These are phyloP conservation scores for Eucalyptus regnans DNA, from an alignment of 345 rosid genomes.

Conservation along the genomic window DNA sequence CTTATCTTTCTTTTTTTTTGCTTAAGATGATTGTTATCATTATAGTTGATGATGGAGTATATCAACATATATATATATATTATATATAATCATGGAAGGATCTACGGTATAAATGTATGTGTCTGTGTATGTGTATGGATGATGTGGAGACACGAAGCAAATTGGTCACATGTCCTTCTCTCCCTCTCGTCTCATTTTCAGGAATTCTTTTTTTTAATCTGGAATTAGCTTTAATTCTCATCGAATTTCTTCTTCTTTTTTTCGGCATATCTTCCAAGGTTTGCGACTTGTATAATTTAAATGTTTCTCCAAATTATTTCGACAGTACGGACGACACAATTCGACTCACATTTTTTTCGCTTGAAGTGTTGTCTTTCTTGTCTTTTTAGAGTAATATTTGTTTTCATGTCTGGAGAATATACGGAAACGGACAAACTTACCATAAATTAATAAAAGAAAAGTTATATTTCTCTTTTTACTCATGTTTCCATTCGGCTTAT, in stretches of 20 bases:
- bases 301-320: neutral
- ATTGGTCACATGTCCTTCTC: neutral
- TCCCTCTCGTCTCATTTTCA: neutral
- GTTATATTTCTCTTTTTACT: neutral
- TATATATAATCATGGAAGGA: neutral
- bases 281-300: neutral
- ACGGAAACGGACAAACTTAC: neutral
- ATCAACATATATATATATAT: neutral
- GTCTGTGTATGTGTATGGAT: neutral
- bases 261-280: neutral
- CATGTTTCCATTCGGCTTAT: neutral
- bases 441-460: neutral
- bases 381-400: too few relatives aligned
- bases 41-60: neutral
- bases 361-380: too few relatives aligned
- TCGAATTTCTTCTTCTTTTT: neutral
- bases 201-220: neutral
- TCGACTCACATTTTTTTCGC: neutral
- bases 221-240: neutral
- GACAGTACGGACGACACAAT: accelerated
- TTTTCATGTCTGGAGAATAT: neutral
- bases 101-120: neutral
- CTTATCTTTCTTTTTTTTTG: too few relatives aligned
- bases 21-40: neutral
- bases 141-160: neutral